Percentiles rank a stretch among this genome's conserved stretches.
Evolutionary conservation across 2,329 filamentous ascomycete species (phyloP).

Genomic region (Xylariales sp.): DNA sequence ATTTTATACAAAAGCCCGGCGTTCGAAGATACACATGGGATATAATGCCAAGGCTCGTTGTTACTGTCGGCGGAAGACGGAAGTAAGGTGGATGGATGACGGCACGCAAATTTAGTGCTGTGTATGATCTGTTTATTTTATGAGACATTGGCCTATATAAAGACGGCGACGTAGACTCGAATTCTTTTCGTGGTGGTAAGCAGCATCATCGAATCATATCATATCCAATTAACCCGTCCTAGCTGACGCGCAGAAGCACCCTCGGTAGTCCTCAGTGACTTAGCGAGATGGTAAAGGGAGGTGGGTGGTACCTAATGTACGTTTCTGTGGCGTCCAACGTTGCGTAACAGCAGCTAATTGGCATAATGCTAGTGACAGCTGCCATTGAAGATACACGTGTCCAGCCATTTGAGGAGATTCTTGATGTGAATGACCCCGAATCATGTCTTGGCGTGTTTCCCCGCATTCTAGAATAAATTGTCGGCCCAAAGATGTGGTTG

Average conservation of each 20-base stretch:
- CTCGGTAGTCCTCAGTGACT: background rate
- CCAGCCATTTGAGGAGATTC: constrained; percentile 7
- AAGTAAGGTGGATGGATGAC: constrained; percentile 9
- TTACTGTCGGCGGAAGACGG: background rate
- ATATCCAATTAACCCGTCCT: constrained; percentile 6
- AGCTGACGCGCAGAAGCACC: background rate
- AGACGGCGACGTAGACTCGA: constrained; percentile 9
- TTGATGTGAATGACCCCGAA: constrained; percentile 5
- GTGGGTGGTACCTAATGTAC: background rate
- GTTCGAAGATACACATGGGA: background rate
- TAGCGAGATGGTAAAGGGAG: constrained; percentile 21
- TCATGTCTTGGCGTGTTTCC: constrained; percentile 24
- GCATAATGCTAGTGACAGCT: constrained; percentile 12
- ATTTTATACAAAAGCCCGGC: constrained; percentile 16
- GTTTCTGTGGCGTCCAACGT: background rate
- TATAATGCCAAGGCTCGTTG: constrained; percentile 10
- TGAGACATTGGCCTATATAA: background rate
- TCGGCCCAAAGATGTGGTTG: background rate
- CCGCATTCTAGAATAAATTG: constrained; percentile 28
- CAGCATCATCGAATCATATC: constrained; percentile 23
- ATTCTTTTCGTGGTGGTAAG: constrained; percentile 8
- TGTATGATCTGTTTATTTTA: constrained; percentile 17
- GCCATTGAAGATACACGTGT: constrained; percentile 19
- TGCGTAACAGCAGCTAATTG: constrained; percentile 16
- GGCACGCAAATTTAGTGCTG: constrained; percentile 2